Evolutionary conservation across 768 basidiomycete species (phyloP), one percentile per base, ranked within the genome.

Genomic region (Hygrophorus russula): DNA sequence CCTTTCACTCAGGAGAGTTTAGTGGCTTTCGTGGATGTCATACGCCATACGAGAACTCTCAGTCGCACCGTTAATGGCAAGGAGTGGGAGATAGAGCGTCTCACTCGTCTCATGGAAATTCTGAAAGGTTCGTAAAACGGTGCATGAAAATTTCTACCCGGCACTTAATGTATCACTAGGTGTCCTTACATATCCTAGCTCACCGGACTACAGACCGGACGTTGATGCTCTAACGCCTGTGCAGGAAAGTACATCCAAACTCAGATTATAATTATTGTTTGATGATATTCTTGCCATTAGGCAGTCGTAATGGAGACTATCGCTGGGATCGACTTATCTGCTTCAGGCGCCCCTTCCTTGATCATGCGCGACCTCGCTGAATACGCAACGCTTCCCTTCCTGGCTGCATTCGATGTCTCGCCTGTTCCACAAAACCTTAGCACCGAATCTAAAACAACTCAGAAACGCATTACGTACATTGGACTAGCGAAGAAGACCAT

Each of bases 201-300:
- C 88, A 0, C 79, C 84, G 11, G 90, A 94, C 54, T 94, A 89
- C 57, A 69, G 91, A 33, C 82, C 87, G 1, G 94, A 99, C 53
- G 68, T 92, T 33, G 93, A 98, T 55, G 60, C 66, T 15, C 67
- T 97, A 30, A 76, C 78, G 15, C 84, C 88, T 34, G 75, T 89
- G 5, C 87, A 90, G 73, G 85, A 84, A 56, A 35, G 7, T 48
- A 55, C 7, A 14, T 19, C 33, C 12, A n/a, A 24, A 36, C 18
- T 36, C n/a, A 30, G n/a, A 20, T 35, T 20, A 35, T 15, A 10
- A 9, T 41, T 7, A 39, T 1, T 2, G 38, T 29, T 13, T 14
- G 9, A 13, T 15, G 17, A 33, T 33, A 2, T 41, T 51, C 14
- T 47, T 35, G 10, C 11, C 18, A 46, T 7, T 63, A 98, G 78